Evolutionary conservation across 257 asterid genomes (phyloP), one percentile per base, ranked within the genome.

Genomic region (Striga asiatica): DNA sequence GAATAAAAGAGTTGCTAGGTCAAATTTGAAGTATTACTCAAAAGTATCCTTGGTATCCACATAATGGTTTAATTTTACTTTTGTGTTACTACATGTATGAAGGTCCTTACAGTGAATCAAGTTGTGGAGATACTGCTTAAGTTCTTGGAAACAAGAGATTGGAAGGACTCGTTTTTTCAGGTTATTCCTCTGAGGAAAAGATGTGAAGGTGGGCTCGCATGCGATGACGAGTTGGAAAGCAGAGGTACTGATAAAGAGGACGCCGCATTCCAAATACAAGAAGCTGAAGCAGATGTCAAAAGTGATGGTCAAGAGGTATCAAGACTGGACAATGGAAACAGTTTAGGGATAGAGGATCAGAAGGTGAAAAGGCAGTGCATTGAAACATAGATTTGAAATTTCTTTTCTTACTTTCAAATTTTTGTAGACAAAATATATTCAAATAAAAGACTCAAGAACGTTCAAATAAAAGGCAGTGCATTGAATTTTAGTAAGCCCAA

Each of bases 101-200:
- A 91, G 98, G 96, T 91, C 61, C 93, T 91, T 56, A 87, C 98
- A 0, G 96, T 91, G 66, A 91, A 91, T 77, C 96, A 87, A 78
- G 96, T 87, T 45, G 77, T 82, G 13, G 96, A 87, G 79, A 87
- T 91, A 75, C 66, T 91, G 37, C 85, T 87, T 67, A 87, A 78
- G 71, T 91, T 66, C 76, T 43, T 84, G 78, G 96, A 84, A 75
- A 68, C 81, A 23, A 73, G 71, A 72, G 88, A 84, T 67, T 91
- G 98, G 98, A 84, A 84, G 64, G 63, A 67, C 13, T 79, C 96
- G 8, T 87, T 89, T 74, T 86, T 82, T 50, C 63, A 78, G 48
- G 98, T 91, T 60, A 81, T 91, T 66, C 98, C 98, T 74, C 96
- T 58, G 32, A 80, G 98, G 57, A 91, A 91, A 78, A 84, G 85